These are phyloP conservation scores for Kappamyces sp. DNA, from an alignment of 192 early-diverging fungal genomes.

Conservation along the genomic window DNA sequence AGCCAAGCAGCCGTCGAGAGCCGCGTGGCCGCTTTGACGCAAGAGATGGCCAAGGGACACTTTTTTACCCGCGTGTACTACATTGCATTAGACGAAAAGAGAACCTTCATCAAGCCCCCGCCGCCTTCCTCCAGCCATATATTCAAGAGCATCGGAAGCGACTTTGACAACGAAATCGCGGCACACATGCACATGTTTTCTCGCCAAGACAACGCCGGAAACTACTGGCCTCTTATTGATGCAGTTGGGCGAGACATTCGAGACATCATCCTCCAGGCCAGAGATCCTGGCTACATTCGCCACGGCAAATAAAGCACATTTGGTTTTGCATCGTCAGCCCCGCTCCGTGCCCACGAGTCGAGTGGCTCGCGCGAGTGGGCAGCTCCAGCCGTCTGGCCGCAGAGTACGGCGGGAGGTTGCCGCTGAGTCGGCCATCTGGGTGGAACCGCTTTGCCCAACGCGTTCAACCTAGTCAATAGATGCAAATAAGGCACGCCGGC, in stretches of 20 bases:
- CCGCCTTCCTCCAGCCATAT: conserved; percentile 18
- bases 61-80: conserved; percentile 34
- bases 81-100: conserved; percentile 16
- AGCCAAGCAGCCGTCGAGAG: conserved; percentile 12
- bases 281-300: too few relatives aligned
- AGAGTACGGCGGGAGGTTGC: too few relatives aligned
- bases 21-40: conserved; percentile 22
- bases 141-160: conserved; percentile 18
- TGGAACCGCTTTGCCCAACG: too few relatives aligned
- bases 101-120: conserved; percentile 23
- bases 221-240: conserved; percentile 31
- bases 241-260: conserved; percentile 19
- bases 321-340: too few relatives aligned
- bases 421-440: too few relatives aligned
- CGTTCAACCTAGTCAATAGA: too few relatives aligned
- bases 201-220: conserved; percentile 18
- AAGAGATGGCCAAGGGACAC: conserved; percentile 15
- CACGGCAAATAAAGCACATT: too few relatives aligned
- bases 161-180: conserved; percentile 27
- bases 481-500: too few relatives aligned
- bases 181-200: conserved; percentile 39
- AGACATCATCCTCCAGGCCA: not conserved
- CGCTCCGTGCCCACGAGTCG: too few relatives aligned
- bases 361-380: too few relatives aligned
- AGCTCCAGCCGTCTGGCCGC: too few relatives aligned